Percentiles rank a stretch among this genome's conserved stretches.
phyloP scores from a whole-genome alignment of 2,329 filamentous ascomycete genomes.

The Fusarium tupiense region DNA sequence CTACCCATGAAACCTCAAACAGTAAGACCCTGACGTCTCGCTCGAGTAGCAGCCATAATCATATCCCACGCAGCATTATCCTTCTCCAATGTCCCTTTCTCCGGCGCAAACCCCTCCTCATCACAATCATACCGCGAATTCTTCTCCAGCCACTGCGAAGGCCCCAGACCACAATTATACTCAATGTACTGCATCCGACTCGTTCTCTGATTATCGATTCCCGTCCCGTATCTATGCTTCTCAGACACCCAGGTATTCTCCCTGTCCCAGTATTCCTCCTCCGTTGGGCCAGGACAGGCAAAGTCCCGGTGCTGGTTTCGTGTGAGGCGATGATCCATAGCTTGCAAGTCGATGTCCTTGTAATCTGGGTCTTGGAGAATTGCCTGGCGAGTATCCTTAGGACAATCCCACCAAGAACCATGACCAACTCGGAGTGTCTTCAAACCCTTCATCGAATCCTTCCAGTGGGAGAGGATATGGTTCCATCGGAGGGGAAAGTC shows the following conservation, averaged over 20 bases:
- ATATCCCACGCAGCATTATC: constrained; percentile 8
- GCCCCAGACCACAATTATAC: background rate
- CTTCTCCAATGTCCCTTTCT: background rate
- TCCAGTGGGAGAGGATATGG: constrained; percentile 9
- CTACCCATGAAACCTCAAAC: background rate
- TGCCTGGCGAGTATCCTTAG: background rate
- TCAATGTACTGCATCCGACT: constrained; percentile 8
- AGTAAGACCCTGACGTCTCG: background rate
- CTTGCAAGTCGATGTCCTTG: background rate
- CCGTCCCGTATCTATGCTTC: background rate
- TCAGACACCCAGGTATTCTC: background rate
- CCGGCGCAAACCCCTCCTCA: background rate
- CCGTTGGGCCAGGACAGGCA: background rate
- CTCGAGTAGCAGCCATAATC: background rate
- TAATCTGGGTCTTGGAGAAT: background rate
- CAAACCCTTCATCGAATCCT: constrained; percentile 3
- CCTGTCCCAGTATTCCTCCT: no score
- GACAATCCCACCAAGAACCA: background rate
- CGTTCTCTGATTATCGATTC: accelerated
- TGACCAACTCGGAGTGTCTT: constrained; percentile 11
- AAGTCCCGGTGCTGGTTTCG: background rate
- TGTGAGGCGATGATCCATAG: background rate
- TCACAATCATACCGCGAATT: accelerated
- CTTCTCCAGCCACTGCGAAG: background rate
- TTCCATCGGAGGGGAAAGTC: constrained; percentile 19